Base-by-base conservation (phyloP, 78 protist genomes). In the Anaeramoeba flamelloides region DNA sequence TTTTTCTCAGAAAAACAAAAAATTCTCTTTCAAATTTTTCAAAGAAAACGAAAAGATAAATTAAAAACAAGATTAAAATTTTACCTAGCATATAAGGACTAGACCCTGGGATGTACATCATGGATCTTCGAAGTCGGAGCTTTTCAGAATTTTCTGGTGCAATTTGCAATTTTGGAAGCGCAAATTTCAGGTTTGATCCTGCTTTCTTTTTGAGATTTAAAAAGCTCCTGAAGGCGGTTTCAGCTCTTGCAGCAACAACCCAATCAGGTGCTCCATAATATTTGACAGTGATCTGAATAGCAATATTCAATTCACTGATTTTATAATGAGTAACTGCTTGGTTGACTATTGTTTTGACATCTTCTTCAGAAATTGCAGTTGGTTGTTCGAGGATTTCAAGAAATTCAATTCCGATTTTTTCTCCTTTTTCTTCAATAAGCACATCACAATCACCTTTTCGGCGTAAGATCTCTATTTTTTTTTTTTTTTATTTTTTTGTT, bases 61-160 rank as follows among this genome's bases (percentile, higher is more conserved):
- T n/a, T n/a, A n/a, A n/a, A n/a, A n/a, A n/a, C n/a, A n/a, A n/a
- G 8, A 17, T 53, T 53, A 17, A 17, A 17, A 65, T 79, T 79
- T 81, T 81, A 53, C 41, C 79, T 65, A 81, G 75, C 84, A 81
- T 81, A 33, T 81, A 81, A 4, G 84, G 41, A 31, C 22, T 4
- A 38, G 2, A 36, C 31, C 78, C 84, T 38, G 84, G 84, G 39
- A 81, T 75, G 79, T 81, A 81, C 77, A 81, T 1, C 39, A 41
- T 36, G 31, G 79, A 74, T 40, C 84, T 32, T 53, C 69, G 8
- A 26, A 17, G 8, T 8, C 17, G 8, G 8, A 53, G 17, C 17
- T 26, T 8, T 26, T 8, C 34, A 26, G 69, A 26, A 26, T 17
- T 53, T 53, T 53, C 17, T 53, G 69, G 69, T 26, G 69, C 34